Conservation (phyloP, 495 filamentous ascomycete genomes). For the Xylaria palmicola region DNA sequence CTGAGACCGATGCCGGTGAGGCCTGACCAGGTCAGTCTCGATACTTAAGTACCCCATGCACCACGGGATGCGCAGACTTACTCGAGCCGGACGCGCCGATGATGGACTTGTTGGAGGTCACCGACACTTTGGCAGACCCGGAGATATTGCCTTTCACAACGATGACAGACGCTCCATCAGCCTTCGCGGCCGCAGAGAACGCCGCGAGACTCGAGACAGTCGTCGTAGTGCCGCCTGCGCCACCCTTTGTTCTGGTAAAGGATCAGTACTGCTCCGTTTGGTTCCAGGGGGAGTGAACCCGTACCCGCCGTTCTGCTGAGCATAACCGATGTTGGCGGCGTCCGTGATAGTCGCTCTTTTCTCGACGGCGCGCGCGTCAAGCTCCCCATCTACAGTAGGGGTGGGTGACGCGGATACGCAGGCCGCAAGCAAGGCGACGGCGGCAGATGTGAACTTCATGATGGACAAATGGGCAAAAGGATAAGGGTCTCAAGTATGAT, state of each 20-base stretch:
- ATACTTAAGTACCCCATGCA: background rate
- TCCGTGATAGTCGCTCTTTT: constrained; percentile 38
- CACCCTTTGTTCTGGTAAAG: constrained; percentile 51
- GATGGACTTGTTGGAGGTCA: constrained; percentile 57
- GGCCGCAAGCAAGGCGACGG: constrained; percentile 18
- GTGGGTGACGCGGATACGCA: constrained; percentile 24
- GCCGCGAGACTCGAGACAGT: constrained; percentile 58
- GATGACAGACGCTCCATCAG: constrained; percentile 47
- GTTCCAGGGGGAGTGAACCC: background rate
- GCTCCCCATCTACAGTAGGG: constrained; percentile 51
- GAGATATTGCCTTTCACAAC: constrained; percentile 48
- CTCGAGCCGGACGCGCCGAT: constrained; percentile 43
- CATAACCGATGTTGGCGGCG: constrained; percentile 30
- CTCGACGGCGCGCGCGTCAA: constrained; percentile 50
- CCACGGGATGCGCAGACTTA: constrained; percentile 6
- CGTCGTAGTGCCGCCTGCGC: constrained; percentile 56
- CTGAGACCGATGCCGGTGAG: constrained; percentile 47
- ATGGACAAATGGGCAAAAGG: background rate
- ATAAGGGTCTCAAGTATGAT: background rate
- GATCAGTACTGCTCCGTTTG: background rate
- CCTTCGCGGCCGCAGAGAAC: constrained; percentile 49
- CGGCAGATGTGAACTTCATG: constrained; percentile 26
- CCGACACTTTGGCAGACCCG: constrained; percentile 39
- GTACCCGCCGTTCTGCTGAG: constrained; percentile 23
- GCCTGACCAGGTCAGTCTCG: constrained; percentile 18